Conservation (phyloP, 2,329 filamentous ascomycete genomes). For the Aspergillus sclerotialis region DNA sequence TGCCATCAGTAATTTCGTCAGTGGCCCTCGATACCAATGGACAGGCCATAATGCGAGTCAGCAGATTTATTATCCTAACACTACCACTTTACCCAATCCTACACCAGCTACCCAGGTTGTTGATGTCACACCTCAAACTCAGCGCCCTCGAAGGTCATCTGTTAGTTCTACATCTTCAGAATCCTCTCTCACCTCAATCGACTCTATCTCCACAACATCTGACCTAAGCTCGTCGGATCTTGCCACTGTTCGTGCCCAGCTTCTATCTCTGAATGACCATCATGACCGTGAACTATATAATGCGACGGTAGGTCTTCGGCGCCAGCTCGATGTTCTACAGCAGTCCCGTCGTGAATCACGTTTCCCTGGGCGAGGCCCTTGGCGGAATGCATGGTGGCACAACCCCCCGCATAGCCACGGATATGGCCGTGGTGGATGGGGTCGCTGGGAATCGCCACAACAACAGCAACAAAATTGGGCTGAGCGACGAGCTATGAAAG, state of each 20-base stretch:
- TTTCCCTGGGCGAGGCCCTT: constrained; percentile 13
- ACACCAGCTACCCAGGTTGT: neutral
- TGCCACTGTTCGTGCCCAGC: constrained; percentile 27
- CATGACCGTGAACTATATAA: constrained; percentile 30
- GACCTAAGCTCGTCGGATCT: constrained; percentile 30
- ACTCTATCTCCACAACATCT: constrained; percentile 30
- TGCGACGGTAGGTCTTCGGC: constrained; percentile 28
- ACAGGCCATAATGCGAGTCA: constrained; percentile 5
- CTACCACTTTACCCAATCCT: neutral
- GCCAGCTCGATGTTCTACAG: constrained; percentile 25
- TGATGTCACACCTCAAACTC: neutral
- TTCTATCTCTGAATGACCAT: constrained; percentile 26
- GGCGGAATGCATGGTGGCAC: constrained; percentile 13
- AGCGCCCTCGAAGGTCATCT: constrained; percentile 21
- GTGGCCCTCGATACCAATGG: constrained; percentile 10
- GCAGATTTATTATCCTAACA: constrained; percentile 10
- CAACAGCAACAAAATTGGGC: constrained; percentile 22
- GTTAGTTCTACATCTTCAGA: constrained; percentile 24
- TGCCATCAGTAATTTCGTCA: constrained; percentile 10
- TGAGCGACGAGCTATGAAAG: constrained; percentile 26
- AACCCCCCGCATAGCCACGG: constrained; percentile 7
- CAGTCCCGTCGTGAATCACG: constrained; percentile 27
- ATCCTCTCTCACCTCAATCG: constrained; percentile 30
- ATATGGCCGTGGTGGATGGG: constrained; percentile 19
- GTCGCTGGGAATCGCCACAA: constrained; percentile 30